A percentile compares a stretch with the other conserved stretches of the same genome.
phyloP scores from a whole-genome alignment of 768 basidiomycete genomes.

The Phaeotremella fagi region DNA sequence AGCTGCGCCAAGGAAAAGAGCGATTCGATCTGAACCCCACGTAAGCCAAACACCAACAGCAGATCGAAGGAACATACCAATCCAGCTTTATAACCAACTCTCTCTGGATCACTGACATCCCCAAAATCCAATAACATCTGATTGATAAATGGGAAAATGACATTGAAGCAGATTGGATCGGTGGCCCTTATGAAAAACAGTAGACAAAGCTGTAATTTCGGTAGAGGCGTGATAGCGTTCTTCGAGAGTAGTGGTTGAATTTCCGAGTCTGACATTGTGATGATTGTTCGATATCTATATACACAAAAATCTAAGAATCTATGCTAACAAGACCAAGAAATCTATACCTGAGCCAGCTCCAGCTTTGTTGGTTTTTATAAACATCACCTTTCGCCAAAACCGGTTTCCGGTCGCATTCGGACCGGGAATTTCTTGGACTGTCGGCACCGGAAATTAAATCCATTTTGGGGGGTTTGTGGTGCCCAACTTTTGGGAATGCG shows the following conservation, averaged over 20 bases:
- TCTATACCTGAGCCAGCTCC: no score
- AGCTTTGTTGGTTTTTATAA: no score
- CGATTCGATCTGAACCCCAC: conserved; percentile 28
- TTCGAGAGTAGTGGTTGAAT: conserved; percentile 2
- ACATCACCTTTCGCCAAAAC: no score
- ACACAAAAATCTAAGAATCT: no score
- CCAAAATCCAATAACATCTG: conserved; percentile 37
- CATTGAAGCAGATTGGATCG: conserved; percentile 33
- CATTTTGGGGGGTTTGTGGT: no score
- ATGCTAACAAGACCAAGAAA: no score
- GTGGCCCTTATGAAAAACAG: conserved; percentile 30
- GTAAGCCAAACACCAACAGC: not conserved
- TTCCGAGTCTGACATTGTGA: conserved; percentile 1
- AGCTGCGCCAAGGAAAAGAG: conserved; percentile 35
- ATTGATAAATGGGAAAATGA: conserved; percentile 40
- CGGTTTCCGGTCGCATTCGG: no score
- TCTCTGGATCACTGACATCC: conserved; percentile 23
- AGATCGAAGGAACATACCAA: conserved; percentile 17
- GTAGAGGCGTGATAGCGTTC: conserved; percentile 29
- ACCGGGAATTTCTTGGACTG: no score
- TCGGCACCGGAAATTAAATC: no score
- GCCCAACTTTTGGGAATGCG: no score
- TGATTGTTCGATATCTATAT: no score
- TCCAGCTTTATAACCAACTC: conserved; percentile 32
- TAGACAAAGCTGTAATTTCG: conserved; percentile 30